Conservation (phyloP, 129 eudicot species). For the Helichrysum umbraculigerum region DNA sequence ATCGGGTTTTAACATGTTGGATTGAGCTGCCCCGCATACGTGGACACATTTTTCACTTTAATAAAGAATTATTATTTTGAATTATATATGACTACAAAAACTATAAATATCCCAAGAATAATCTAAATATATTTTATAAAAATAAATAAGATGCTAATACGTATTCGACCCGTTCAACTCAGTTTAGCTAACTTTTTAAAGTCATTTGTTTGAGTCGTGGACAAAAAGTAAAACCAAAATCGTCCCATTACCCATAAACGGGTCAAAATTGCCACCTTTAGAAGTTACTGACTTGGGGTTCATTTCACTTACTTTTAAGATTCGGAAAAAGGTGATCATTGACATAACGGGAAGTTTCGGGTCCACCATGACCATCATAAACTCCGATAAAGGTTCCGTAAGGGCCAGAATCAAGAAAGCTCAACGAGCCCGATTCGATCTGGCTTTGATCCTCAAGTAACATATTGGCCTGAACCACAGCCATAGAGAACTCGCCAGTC, state of each 20-base stretch:
- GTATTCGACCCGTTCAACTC: too few relatives aligned
- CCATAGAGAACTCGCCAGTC: slow-evolving; percentile 74
- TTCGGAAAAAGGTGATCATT: slow-evolving; percentile 61
- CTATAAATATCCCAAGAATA: too few relatives aligned
- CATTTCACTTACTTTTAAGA: slow-evolving; percentile 53
- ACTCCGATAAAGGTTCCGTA: slow-evolving; percentile 79
- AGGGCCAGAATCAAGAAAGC: slow-evolving; percentile 68
- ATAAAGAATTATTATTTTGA: too few relatives aligned
- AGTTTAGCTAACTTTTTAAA: too few relatives aligned
- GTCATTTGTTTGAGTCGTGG: too few relatives aligned
- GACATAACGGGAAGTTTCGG: slow-evolving; percentile 73
- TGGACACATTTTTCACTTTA: too few relatives aligned
- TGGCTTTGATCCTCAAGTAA: slow-evolving; percentile 79
- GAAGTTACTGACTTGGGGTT: background rate
- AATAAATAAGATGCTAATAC: too few relatives aligned
- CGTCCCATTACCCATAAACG: background rate
- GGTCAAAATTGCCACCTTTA: background rate
- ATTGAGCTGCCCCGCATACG: too few relatives aligned
- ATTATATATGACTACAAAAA: too few relatives aligned
- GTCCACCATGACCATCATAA: slow-evolving; percentile 86
- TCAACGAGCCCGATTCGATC: slow-evolving; percentile 71
- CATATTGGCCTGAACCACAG: slow-evolving; percentile 79
- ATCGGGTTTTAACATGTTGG: too few relatives aligned
- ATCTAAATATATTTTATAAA: too few relatives aligned
- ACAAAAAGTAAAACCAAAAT: too few relatives aligned